Base-by-base conservation (phyloP, 176 grass and related monocot species). In the Triticum urartu region DNA sequence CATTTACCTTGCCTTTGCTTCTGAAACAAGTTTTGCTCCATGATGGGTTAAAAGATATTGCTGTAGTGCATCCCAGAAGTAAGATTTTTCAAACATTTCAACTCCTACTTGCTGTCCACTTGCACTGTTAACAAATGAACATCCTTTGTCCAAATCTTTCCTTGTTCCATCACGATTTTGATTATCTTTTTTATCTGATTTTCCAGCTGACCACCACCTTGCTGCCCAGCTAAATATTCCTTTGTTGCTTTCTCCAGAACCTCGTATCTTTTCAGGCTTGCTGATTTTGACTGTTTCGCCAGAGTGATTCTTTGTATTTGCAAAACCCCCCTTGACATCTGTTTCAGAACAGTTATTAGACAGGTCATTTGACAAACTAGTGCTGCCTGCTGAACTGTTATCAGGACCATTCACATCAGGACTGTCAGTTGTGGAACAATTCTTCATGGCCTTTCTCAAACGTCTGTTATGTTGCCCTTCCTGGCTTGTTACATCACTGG, bases 1-100 rank as follows among this genome's bases (percentile, higher is more conserved):
- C 68, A 50, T 50, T 87, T 90, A 87, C 89, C 89, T 87, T 87
- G 89, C 66, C 62, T 69, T 87, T 58, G 84, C 68, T 87, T 83
- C 86, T 87, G 81, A 79, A 75, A 90, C 52, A 67, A 87, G 64
- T 4, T 79, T 42, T 45, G 58, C 71, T 59, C 89, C 89, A 60
- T 87, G 78, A 14, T 67, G 72, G 60, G 89, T 75, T 61, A 67
- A 77, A 11, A 90, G 59, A 90, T 87, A 90, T 79, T 77, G 50
- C 68, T 84, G 75, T 66, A 90, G 52, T 72, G 69, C 67, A 80
- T 79, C 84, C 89, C 74, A 90, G 82, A 90, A 87, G 75, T 84
- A 79, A 24, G 42, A 64, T 84, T 90, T 90, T 66, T 75, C 78
- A 65, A 84, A 90, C 70, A 79, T 26, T 71, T 80, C 84, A 87